A percentile compares a stretch with the other conserved stretches of the same genome.
Conservation (phyloP, 2,329 filamentous ascomycete genomes). For the Pestalotiopsis fici region DNA sequence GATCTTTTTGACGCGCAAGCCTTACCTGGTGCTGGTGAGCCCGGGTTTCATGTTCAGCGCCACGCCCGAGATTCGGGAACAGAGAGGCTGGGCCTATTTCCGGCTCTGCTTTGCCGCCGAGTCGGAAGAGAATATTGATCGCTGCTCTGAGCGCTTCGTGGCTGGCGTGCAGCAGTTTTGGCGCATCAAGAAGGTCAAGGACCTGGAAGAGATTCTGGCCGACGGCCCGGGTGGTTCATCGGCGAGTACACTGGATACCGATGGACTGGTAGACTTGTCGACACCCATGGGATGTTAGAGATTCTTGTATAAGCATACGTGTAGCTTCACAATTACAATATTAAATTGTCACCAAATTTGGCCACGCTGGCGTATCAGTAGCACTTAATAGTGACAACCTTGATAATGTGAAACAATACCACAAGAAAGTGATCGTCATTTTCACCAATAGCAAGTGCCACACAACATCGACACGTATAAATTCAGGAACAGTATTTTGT, state of each 20-base stretch:
- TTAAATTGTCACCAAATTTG: neutral
- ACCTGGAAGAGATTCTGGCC: constrained; percentile 64
- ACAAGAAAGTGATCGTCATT: too few relatives aligned
- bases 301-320: neutral
- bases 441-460: too few relatives aligned
- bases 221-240: constrained; percentile 17
- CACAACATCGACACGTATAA: too few relatives aligned
- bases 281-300: constrained; percentile 5
- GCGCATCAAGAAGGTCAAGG: constrained; percentile 66
- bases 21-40: constrained; percentile 68
- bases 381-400: too few relatives aligned
- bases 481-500: too few relatives aligned
- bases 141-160: constrained; percentile 64
- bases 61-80: constrained; percentile 56
- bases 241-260: neutral
- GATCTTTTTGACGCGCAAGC: constrained; percentile 69
- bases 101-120: constrained; percentile 86
- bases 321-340: neutral
- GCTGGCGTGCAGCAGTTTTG: constrained; percentile 75
- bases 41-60: constrained; percentile 77
- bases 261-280: neutral
- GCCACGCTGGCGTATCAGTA: too few relatives aligned
- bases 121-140: constrained; percentile 67
- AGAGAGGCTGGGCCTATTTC: constrained; percentile 70
- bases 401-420: too few relatives aligned